phyloP scores from a whole-genome alignment of 2,329 filamentous ascomycete species.

The Arthrobotrys megalospora region DNA sequence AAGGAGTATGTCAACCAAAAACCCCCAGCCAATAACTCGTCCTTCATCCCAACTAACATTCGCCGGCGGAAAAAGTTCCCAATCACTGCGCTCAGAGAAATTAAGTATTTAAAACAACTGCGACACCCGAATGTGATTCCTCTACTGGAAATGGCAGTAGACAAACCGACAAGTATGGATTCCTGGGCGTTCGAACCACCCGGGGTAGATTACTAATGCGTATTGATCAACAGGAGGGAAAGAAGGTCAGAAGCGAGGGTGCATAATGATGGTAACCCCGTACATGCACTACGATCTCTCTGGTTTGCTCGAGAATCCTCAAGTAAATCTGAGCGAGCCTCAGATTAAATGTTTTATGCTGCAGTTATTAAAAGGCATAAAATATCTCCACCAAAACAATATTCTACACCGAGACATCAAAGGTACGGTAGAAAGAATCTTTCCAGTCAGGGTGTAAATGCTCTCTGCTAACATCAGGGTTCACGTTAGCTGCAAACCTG shows the following conservation, averaged over 20 bases:
- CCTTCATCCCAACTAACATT: conserved; percentile 43
- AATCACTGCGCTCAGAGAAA: conserved; percentile 97
- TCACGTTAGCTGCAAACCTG: conserved; percentile 81
- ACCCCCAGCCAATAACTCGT: background rate
- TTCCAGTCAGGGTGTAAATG: background rate
- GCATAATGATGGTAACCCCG: conserved; percentile 97
- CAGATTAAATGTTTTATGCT: conserved; percentile 99
- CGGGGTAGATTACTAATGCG: conserved; percentile 14
- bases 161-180: conserved; percentile 72
- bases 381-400: conserved; percentile 85
- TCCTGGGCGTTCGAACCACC: background rate
- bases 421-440: conserved; percentile 65
- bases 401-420: conserved; percentile 99
- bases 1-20: conserved; percentile 76
- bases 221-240: conserved; percentile 71
- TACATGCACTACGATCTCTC: conserved; percentile 99
- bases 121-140: conserved; percentile 89
- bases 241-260: conserved; percentile 77
- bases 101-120: conserved; percentile 96
- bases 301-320: conserved; percentile 93
- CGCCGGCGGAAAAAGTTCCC: conserved; percentile 79
- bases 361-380: conserved; percentile 89
- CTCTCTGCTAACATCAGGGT: conserved; percentile 5
- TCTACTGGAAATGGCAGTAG: conserved; percentile 96
- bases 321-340: conserved; percentile 85